Evolutionary conservation across 768 basidiomycete genomes (phyloP), one percentile per base, ranked within the genome.

Genomic region (Boletellus ananas): DNA sequence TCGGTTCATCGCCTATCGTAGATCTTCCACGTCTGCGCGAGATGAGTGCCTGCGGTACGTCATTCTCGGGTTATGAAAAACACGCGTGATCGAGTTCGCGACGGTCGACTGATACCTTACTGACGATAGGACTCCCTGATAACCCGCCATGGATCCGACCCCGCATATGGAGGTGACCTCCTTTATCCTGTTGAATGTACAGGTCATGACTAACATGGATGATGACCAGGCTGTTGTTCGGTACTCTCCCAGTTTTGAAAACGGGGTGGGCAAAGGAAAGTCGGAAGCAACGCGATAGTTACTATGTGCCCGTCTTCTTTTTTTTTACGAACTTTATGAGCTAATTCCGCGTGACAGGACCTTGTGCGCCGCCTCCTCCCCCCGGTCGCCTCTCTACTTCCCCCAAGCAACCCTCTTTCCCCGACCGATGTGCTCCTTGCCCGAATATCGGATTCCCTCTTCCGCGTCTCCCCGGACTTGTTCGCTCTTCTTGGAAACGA

Each of bases 91-190:
- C 5, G 16, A 13, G n/a, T 49, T 39, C 38, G 12, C 11, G 31
- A 8, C 6, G 13, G 23, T 33, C 16, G 13, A 45, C 25, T 57
- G 40, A 58, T 21, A 1, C 40, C 39, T 45, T 39, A 27, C 51
- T 25, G 39, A 39, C 34, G 16, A 27, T 52, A 90, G 87, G 87
- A 50, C 77, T 90, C 40, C 85, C 87, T 43, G 80, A 86, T 56
- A 76, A 85, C 58, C 88, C 88, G 37, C 69, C 76, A 5, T 90
- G 87, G 85, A 72, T 90, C 55, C 78, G 88, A 36, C 85, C 87
- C 25, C 76, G 85, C 37, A 74, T 87, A 58, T 90, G 88, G 88
- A 87, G 80, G 88, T 87, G 54, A 63, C 83, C 38, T 23, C 17
- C n/a, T 21, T 33, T 3, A n/a, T 33, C 9, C 14, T 0, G 6